Percentiles rank a stretch among this genome's conserved stretches.
phyloP scores from a whole-genome alignment of 768 basidiomycete genomes.

The Hericium erinaceus region DNA sequence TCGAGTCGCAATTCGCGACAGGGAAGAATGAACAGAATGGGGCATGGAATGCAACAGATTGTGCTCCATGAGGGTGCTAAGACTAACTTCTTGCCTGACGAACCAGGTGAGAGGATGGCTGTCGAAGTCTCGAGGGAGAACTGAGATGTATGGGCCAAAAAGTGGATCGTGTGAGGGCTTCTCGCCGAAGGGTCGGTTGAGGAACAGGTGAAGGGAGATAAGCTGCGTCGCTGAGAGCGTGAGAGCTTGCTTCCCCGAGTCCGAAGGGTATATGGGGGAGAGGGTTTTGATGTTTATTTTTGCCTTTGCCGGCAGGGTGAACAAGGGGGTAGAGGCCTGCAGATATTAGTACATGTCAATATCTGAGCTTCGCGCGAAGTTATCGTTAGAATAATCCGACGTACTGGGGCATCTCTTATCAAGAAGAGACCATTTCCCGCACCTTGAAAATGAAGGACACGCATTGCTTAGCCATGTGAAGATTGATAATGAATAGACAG shows the following conservation, averaged over 20 bases:
- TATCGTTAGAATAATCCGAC: conserved; percentile 9
- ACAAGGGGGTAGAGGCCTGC: conserved; percentile 29
- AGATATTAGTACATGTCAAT: not conserved
- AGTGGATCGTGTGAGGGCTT: conserved; percentile 39
- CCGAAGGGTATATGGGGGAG: conserved; percentile 41
- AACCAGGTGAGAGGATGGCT: conserved; percentile 81
- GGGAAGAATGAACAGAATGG: conserved; percentile 29
- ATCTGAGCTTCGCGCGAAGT: not conserved
- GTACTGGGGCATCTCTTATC: conserved; percentile 30
- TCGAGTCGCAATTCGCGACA: conserved; percentile 34
- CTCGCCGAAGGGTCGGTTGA: conserved; percentile 45
- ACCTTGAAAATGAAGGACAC: conserved; percentile 26
- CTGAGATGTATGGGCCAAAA: conserved; percentile 72
- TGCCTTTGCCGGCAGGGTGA: conserved; percentile 64
- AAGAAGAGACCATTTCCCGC: conserved; percentile 69
- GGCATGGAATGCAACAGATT: conserved; percentile 39
- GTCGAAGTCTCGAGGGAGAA: conserved; percentile 64
- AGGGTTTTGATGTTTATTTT: conserved; percentile 72
- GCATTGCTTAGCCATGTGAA: not conserved
- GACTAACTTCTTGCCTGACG: conserved; percentile 20
- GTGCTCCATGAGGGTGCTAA: conserved; percentile 13
- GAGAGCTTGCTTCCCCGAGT: conserved; percentile 2
- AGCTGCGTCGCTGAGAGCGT: conserved; percentile 59
- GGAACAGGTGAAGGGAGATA: conserved; percentile 70
- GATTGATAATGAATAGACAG: conserved; percentile 14